Evolutionary conservation across 345 rosid species (phyloP), one percentile per base, ranked within the genome.

Genomic region (Lagerstroemia speciosa): DNA sequence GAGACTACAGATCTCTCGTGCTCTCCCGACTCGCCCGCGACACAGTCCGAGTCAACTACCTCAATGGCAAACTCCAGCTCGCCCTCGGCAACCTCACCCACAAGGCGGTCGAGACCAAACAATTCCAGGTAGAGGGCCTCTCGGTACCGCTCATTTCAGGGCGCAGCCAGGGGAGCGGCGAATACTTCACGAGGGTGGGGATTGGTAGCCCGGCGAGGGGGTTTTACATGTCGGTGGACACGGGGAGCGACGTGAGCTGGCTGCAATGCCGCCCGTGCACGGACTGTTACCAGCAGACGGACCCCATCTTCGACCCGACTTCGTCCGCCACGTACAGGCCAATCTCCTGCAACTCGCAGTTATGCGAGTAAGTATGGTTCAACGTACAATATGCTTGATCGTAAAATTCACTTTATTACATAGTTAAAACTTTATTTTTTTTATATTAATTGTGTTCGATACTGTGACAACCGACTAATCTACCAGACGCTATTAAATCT

Each of bases 121-220:
- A 64, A 19, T n/a, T 33, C 27, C 66, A 40, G 2, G 43, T n/a
- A 11, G 66, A 64, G 66, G 66, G 43, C 43, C 43, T 64, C 15
- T 64, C 66, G 12, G 66, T 32, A 3, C 66, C 66, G 27, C 15
- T 64, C 29, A 33, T 64, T 40, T 64, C 66, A 38, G 66, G 66
- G 16, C 12, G 16, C 6, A 69, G 55, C 55, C 2, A 1, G 41
- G 53, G 37, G 19, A 32, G 62, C 43, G 70, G 63, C 29, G 53
- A 43, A 65, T 46, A 20, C 55, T 60, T 69, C 53, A 19, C 27
- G 10, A 45, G 66, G 15, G 66, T 52, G 14, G 71, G 81, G 46
- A 55, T 78, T 1, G 81, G 81, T 67, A 71, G 68, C 3, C 81
- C 81, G 14, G 40, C 17, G 34, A 73, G 58, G 26, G 58, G 61